Percentiles rank a stretch among this genome's conserved stretches.
Evolutionary conservation across 768 basidiomycete species (phyloP).

Genomic region (Hygrophoropsis aurantiaca): DNA sequence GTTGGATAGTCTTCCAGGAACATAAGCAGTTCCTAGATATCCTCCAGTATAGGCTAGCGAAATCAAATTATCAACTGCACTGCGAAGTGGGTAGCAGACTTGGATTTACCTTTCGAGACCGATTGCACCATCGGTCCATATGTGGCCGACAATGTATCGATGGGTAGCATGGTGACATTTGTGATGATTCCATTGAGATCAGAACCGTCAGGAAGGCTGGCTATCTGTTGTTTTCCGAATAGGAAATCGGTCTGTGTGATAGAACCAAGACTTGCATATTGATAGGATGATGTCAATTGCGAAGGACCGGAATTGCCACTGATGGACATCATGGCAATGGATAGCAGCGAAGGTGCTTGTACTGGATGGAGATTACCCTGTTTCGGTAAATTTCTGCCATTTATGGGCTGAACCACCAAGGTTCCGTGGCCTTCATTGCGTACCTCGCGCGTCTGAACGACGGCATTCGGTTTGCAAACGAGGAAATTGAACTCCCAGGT

Average conservation of each 20-base stretch:
- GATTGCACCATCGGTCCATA: slow-evolving; percentile 22
- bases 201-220: slow-evolving; percentile 8
- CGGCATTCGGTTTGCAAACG: slow-evolving; percentile 18
- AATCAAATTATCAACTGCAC: neutral
- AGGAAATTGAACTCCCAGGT: slow-evolving; percentile 22
- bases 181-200: neutral
- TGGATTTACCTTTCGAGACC: slow-evolving; percentile 10
- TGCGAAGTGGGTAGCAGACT: neutral
- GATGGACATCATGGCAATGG: slow-evolving; percentile 15
- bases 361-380: slow-evolving; percentile 24
- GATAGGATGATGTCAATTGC: neutral
- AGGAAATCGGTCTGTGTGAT: slow-evolving; percentile 17
- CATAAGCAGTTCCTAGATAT: slow-evolving; percentile 24
- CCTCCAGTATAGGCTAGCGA: slow-evolving; percentile 17
- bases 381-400: slow-evolving; percentile 6
- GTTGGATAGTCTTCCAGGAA: slow-evolving; percentile 26
- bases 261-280: slow-evolving; percentile 13
- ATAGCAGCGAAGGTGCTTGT: slow-evolving; percentile 23
- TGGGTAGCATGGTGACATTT: slow-evolving; percentile 8
- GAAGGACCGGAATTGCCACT: slow-evolving; percentile 2
- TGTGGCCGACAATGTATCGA: slow-evolving; percentile 13
- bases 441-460: slow-evolving; percentile 27
- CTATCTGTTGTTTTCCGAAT: slow-evolving; percentile 17
- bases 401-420: slow-evolving; percentile 16
- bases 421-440: slow-evolving; percentile 16